phyloP scores from a whole-genome alignment of 2,329 filamentous ascomycete species.

The Ophiocordyceps camponoti-floridani region DNA sequence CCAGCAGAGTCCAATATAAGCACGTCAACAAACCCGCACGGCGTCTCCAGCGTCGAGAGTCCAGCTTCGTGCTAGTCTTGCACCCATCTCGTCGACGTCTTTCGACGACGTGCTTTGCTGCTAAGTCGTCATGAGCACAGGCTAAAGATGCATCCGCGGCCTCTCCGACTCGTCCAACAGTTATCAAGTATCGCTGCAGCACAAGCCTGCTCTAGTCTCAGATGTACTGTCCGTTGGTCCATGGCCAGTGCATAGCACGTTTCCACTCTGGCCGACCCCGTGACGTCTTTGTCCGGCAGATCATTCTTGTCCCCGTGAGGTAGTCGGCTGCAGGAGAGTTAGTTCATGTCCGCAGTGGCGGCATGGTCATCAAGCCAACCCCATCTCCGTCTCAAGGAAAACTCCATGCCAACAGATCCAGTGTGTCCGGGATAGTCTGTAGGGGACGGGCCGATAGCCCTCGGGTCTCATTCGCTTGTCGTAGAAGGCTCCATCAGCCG shows the following conservation, averaged over 20 bases:
- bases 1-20: neutral
- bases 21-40: neutral
- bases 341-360: too few relatives aligned
- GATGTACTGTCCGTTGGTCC: neutral
- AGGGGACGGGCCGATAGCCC: too few relatives aligned
- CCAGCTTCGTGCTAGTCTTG: too few relatives aligned
- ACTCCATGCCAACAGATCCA: too few relatives aligned
- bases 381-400: too few relatives aligned
- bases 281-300: neutral
- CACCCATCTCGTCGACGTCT: neutral
- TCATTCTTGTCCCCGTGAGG: neutral
- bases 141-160: too few relatives aligned
- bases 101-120: neutral
- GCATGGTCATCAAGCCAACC: too few relatives aligned
- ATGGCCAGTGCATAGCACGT: neutral
- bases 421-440: too few relatives aligned
- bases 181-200: neutral
- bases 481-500: too few relatives aligned
- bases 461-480: too few relatives aligned
- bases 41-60: neutral
- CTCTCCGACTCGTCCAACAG: neutral
- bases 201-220: neutral
- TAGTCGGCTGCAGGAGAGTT: neutral
- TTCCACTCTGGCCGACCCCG: neutral
- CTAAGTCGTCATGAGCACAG: neutral